Conservation (phyloP, 805 yeast genomes). For the Hanseniaspora meyeri region DNA sequence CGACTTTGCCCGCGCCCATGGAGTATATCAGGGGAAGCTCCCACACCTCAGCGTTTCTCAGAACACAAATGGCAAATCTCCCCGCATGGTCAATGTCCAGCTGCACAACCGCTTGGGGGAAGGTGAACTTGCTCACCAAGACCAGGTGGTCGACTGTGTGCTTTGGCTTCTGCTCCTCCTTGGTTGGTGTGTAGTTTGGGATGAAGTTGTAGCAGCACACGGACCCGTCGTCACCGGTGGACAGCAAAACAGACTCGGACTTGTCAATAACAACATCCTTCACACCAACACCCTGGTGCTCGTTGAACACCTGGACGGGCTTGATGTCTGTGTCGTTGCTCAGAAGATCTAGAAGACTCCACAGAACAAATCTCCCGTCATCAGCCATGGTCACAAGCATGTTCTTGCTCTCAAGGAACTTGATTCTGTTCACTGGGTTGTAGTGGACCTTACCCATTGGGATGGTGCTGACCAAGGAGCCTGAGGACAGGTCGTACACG, state of each 20-base stretch:
- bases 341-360: constrained; percentile 57
- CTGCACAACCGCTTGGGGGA: constrained; percentile 10
- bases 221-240: constrained; percentile 12
- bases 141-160: not conserved
- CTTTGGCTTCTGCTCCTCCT: not conserved
- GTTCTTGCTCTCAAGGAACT: constrained; percentile 49
- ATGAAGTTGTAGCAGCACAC: constrained; percentile 12
- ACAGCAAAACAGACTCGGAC: not conserved
- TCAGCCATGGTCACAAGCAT: constrained; percentile 63
- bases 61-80: constrained; percentile 6
- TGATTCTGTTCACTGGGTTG: constrained; percentile 53
- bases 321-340: constrained; percentile 32
- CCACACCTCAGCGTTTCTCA: constrained; percentile 11
- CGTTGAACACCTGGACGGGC: constrained; percentile 48
- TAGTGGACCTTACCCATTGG: constrained; percentile 46
- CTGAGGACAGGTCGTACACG: constrained; percentile 76
- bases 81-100: constrained; percentile 7
- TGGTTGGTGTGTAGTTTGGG: not conserved
- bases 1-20: constrained; percentile 2
- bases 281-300: constrained; percentile 30
- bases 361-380: constrained; percentile 67
- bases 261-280: constrained; percentile 20
- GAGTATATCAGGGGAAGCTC: constrained; percentile 5
- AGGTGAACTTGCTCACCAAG: constrained; percentile 8
- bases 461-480: constrained; percentile 56